phyloP scores from a whole-genome alignment of 768 basidiomycete species.

The Lyophyllum shimeji region DNA sequence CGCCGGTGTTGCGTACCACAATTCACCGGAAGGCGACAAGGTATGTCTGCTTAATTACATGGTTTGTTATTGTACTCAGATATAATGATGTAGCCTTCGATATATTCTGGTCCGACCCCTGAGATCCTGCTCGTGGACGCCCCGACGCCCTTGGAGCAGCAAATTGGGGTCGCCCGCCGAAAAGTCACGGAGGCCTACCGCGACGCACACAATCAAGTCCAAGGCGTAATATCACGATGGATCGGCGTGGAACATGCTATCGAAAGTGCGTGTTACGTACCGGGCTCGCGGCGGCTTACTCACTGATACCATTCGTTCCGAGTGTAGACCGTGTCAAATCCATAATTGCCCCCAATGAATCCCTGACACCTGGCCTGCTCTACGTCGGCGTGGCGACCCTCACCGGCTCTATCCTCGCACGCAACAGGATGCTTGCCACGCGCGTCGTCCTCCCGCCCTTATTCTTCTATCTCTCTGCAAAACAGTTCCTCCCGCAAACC shows the following conservation, averaged over 20 bases:
- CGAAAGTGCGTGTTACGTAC: conserved; percentile 62
- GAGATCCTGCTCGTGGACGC: conserved; percentile 74
- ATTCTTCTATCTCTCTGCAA: conserved; percentile 65
- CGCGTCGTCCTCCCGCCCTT: conserved; percentile 77
- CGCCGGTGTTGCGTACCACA: conserved; percentile 29
- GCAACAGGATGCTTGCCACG: conserved; percentile 68
- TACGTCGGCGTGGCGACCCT: conserved; percentile 90
- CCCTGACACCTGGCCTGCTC: conserved; percentile 84
- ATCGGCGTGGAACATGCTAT: conserved; percentile 83
- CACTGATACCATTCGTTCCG: background rate
- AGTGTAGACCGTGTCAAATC: conserved; percentile 75
- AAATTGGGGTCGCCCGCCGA: conserved; percentile 71
- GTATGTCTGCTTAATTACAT: conserved; percentile 18
- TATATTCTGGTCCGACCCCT: conserved; percentile 67
- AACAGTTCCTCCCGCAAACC: conserved; percentile 88
- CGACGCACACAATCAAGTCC: conserved; percentile 64
- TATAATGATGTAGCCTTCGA: conserved; percentile 65
- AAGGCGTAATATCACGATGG: conserved; percentile 76
- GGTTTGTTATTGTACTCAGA: background rate
- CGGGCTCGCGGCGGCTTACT: background rate
- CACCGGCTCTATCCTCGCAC: conserved; percentile 82
- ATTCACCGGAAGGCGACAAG: conserved; percentile 29
- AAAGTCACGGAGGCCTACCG: conserved; percentile 54
- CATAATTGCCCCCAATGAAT: conserved; percentile 76
- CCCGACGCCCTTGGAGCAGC: conserved; percentile 72